Base-by-base conservation (phyloP, 2,329 filamentous ascomycete genomes). In the Ceratocystis ficicola region DNA sequence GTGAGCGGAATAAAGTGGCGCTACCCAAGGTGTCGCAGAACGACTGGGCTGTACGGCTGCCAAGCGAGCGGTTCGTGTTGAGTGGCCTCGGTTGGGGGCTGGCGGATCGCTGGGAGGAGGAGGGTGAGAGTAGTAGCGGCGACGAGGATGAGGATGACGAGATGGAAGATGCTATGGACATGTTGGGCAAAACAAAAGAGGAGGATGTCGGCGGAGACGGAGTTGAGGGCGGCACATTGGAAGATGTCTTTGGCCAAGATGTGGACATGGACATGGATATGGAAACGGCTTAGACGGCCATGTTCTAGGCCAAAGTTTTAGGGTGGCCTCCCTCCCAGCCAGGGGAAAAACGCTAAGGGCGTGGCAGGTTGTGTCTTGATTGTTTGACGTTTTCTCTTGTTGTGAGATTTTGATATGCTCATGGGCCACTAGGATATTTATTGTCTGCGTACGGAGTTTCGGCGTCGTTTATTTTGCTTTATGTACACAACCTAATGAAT, bases 31-130 rank as follows among this genome's bases (percentile, higher is more conserved):
- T 88, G 17, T 77, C 82, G 12, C 79, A 82, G 52, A 83, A 82
- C 71, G 86, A 88, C 72, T 88, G 85, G 84, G 86, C 86, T 28
- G 80, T 87, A 5, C 76, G 86, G 10, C 73, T 88, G 68, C 86
- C 86, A 1, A 84, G 82, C 70, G 86, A 88, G 76, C 80, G 85
- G 66, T 88, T 87, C 70, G 85, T 87, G 36, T 77, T 88, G 57
- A 86, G 81, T 66, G 86, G 86, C 17, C 79, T 83, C 63, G 81
- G 82, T 68, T 88, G 86, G 86, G 83, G 83, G 0, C 72, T 88
- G 67, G 79, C 79, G 71, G 81, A 86, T 36, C 77, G 81, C 28
- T 86, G 83, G 81, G 80, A 79, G 44, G 77, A 78, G 64, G 73
- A 75, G 1, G 75, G 74, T 1, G 76, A 72, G 55, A 76, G 72